Evolutionary conservation across 2,329 filamentous ascomycete genomes (phyloP), one percentile per base, ranked within the genome.

Genomic region (Colletotrichum australisinense): DNA sequence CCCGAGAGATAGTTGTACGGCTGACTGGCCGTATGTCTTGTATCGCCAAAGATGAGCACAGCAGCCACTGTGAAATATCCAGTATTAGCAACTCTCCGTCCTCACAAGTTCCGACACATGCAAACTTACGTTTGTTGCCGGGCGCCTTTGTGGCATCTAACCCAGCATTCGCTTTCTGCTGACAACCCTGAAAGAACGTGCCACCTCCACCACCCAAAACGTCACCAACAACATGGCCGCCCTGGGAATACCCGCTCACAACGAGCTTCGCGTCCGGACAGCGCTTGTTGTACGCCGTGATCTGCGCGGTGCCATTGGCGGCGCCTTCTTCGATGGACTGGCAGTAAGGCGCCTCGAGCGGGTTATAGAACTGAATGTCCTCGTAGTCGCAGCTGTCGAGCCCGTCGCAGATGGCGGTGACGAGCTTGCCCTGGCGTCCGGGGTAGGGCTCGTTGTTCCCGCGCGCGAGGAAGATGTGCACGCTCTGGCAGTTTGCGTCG

Each of bases 201-300:
- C 82, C 82, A 24, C 81, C 81, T 12, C 80, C 80, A 11, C 80
- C 80, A 55, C 79, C 80, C 6, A 83, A 74, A 30, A 84, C 78
- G 72, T 83, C 83, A 56, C 82, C 79, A 22, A 83, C 74, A 14
- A 86, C 78, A 2, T 84, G 82, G 2, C 78, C 81, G 59, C 84
- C 84, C 72, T 86, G 82, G 2, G 81, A 84, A 74, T 84, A 86
- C 0, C 84, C 84, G 72, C 81, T 83, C 35, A 86, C 64, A 7
- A 86, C 83, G 14, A 86, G 79, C 72, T 81, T 83, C 26, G 83
- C 73, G 49, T 83, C 74, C 19, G 84, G 84, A 69, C 84, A 86
- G 19, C 78, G 77, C 75, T 81, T 76, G 75, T 80, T 80, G 75
- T 86, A 86, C 0, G 79, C 80, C 7, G 78, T 79, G 73, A 86